Conservation (phyloP, 2,329 filamentous ascomycete species). For the Paecilomyces niveus region DNA sequence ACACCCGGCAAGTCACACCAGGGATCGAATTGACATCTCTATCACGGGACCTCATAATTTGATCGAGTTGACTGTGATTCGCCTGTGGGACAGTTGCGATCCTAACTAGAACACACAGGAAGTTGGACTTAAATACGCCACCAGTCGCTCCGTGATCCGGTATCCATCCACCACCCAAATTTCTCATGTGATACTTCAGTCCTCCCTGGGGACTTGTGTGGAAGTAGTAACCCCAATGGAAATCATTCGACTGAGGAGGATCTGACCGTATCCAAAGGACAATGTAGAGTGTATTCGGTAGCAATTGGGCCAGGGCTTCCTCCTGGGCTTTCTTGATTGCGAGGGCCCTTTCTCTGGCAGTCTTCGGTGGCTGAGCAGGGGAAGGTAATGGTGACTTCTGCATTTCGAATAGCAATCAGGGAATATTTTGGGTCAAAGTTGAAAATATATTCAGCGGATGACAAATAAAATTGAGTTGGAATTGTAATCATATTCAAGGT, state of each 20-base stretch:
- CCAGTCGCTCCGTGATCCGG: conserved; percentile 5
- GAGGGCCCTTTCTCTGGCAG: too few species aligned
- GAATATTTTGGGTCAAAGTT: too few species aligned
- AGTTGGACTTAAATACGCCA: conserved; percentile 8
- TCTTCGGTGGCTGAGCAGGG: too few species aligned
- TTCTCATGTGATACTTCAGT: conserved; percentile 10
- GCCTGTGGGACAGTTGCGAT: conserved; percentile 12
- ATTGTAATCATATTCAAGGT: too few species aligned
- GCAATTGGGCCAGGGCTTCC: neutral
- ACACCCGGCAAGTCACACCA: conserved; percentile 18
- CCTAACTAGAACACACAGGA: conserved; percentile 9
- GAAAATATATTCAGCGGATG: too few species aligned
- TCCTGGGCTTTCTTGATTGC: neutral
- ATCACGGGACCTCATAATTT: conserved; percentile 15
- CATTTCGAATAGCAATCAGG: too few species aligned
- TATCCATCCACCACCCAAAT: conserved; percentile 9
- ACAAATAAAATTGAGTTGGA: too few species aligned
- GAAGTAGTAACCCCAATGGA: conserved; percentile 23
- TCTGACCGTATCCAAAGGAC: conserved; percentile 17
- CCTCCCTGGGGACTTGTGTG: conserved; percentile 11
- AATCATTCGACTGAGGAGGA: conserved; percentile 16
- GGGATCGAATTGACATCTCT: conserved; percentile 15
- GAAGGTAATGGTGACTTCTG: too few species aligned
- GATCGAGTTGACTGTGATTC: conserved; percentile 10
- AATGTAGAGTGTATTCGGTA: conserved; percentile 6